Conservation (phyloP, 768 basidiomycete genomes). For the Agaricus sinodeliciosus region DNA sequence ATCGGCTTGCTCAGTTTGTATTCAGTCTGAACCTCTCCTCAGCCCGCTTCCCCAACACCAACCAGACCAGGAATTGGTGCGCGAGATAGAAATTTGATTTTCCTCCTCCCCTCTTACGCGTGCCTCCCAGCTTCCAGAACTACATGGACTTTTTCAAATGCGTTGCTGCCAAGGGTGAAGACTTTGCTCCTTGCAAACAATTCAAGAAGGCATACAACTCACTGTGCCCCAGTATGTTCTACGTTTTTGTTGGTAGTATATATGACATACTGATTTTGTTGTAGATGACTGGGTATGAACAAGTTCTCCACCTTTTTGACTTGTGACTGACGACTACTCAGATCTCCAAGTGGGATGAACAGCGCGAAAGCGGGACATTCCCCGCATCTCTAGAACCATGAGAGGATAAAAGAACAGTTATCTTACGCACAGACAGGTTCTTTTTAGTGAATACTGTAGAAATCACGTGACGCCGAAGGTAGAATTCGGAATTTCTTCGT, state of each 20-base stretch:
- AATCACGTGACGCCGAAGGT: slow-evolving; percentile 14
- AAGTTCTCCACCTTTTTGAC: not conserved
- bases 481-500: too few relatives aligned
- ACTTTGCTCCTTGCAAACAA: slow-evolving; percentile 97
- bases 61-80: slow-evolving; percentile 97
- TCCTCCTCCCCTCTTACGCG: not conserved
- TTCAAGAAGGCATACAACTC: slow-evolving; percentile 96
- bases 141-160: slow-evolving; percentile 99
- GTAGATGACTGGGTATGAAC: slow-evolving; percentile 85
- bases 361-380: slow-evolving; percentile 90
- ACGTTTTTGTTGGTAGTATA: not conserved
- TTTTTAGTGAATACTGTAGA: not conserved
- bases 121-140: slow-evolving; percentile 76
- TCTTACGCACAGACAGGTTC: too few relatives aligned
- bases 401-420: slow-evolving; percentile 1
- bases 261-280: not conserved
- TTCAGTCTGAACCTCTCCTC: slow-evolving; percentile 11
- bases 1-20: too few relatives aligned
- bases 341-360: slow-evolving; percentile 90
- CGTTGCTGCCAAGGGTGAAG: slow-evolving; percentile 93
- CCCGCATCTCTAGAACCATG: slow-evolving; percentile 78
- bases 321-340: slow-evolving; percentile 23
- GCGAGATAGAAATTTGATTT: slow-evolving; percentile 11
- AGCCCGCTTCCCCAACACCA: slow-evolving; percentile 88
- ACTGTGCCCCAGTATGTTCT: slow-evolving; percentile 93